A percentile compares a stretch with the other conserved stretches of the same genome.
phyloP scores from a whole-genome alignment of 2,329 filamentous ascomycete genomes.

The Apiospora phragmitis region DNA sequence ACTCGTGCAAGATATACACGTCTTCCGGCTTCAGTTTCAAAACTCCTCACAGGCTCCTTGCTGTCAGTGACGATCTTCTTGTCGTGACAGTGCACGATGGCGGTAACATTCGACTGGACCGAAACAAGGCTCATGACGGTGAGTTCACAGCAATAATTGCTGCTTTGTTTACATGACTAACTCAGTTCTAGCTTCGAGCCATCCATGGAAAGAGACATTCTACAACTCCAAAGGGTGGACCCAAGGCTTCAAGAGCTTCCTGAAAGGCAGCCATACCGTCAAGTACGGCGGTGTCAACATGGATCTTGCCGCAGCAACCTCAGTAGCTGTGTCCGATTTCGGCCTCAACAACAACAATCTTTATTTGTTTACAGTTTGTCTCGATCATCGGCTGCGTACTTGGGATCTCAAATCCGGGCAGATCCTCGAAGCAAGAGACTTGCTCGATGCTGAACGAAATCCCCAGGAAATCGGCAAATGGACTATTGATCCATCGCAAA shows the following conservation, averaged over 20 bases:
- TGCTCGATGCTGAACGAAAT: slow-evolving; percentile 68
- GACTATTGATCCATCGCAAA: slow-evolving; percentile 76
- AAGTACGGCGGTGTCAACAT: slow-evolving; percentile 64
- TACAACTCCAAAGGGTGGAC: slow-evolving; percentile 75
- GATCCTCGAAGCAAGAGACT: slow-evolving; percentile 73
- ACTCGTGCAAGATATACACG: slow-evolving; percentile 73
- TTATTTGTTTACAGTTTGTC: slow-evolving; percentile 75
- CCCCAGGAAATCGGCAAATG: slow-evolving; percentile 72
- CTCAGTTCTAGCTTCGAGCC: slow-evolving; percentile 26
- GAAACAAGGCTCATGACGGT: slow-evolving; percentile 51
- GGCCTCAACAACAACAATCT: slow-evolving; percentile 46
- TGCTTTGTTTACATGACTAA: slow-evolving; percentile 18
- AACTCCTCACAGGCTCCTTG: slow-evolving; percentile 77
- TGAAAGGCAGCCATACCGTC: slow-evolving; percentile 64
- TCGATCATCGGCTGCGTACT: slow-evolving; percentile 85
- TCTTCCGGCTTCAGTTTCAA: slow-evolving; percentile 76
- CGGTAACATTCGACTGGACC: slow-evolving; percentile 69
- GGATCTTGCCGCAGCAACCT: slow-evolving; percentile 67
- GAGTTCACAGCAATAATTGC: slow-evolving; percentile 25
- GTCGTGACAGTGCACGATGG: slow-evolving; percentile 82
- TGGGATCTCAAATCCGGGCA: slow-evolving; percentile 87
- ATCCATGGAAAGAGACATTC: slow-evolving; percentile 69
- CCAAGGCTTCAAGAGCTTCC: slow-evolving; percentile 64
- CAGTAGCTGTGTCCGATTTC: slow-evolving; percentile 55
- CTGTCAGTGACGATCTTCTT: slow-evolving; percentile 71